Percentiles rank a stretch among this genome's conserved stretches.
Conservation (phyloP, 306 rosid genomes). For the Casuarina cunninghamiana region DNA sequence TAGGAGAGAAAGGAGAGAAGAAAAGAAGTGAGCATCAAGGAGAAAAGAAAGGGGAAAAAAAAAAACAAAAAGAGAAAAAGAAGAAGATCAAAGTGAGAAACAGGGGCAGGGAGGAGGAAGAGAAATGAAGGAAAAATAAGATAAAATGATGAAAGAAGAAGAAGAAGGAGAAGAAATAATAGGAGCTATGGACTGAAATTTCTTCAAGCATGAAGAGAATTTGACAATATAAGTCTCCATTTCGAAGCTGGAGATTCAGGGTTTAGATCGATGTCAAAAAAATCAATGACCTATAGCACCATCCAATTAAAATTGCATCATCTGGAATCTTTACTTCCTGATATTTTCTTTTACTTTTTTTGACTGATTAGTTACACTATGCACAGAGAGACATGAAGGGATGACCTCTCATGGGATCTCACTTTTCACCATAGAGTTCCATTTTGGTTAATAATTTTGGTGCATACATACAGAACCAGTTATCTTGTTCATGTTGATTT, state of each 20-base stretch:
- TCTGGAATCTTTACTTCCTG: background rate
- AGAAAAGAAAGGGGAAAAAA: too few species aligned
- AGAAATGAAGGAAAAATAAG: too few species aligned
- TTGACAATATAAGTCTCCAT: background rate
- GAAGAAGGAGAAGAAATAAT: too few species aligned
- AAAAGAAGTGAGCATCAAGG: too few species aligned
- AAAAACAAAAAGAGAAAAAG: too few species aligned
- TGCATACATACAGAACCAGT: background rate
- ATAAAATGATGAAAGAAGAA: too few species aligned
- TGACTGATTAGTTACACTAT: background rate
- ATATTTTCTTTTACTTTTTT: background rate
- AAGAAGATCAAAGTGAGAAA: too few species aligned
- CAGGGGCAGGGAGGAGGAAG: too few species aligned
- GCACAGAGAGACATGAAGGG: background rate
- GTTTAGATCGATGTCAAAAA: background rate
- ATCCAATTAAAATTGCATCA: background rate
- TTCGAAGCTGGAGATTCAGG: background rate
- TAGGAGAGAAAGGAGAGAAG: too few species aligned
- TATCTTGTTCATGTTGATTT: background rate
- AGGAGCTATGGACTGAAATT: too few species aligned
- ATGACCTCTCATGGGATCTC: background rate
- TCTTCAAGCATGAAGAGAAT: background rate
- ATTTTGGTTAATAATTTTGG: background rate
- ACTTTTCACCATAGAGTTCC: background rate
- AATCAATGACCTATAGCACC: background rate